Base-by-base conservation (phyloP, 257 asterid species). In the Prunella vulgaris region DNA sequence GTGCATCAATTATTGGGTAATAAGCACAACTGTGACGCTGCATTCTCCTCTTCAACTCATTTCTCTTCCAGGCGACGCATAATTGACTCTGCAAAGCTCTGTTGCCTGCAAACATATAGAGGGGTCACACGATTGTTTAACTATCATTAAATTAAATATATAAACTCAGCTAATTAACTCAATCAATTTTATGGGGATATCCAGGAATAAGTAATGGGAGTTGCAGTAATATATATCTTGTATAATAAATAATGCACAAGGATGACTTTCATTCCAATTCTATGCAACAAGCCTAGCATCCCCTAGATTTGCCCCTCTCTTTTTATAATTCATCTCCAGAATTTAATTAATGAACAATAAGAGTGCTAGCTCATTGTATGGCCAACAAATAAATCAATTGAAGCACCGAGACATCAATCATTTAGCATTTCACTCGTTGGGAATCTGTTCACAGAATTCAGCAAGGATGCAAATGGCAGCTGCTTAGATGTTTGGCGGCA, bases 11-110 rank as follows among this genome's bases (percentile, higher is more conserved):
- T n/a, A n/a, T n/a, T n/a, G n/a, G n/a, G n/a, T n/a, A n/a, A n/a
- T n/a, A n/a, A n/a, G n/a, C n/a, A n/a, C n/a, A n/a, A n/a, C n/a
- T n/a, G n/a, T n/a, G n/a, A n/a, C n/a, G n/a, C n/a, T n/a, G n/a
- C n/a, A n/a, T n/a, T n/a, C n/a, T n/a, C n/a, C n/a, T n/a, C n/a
- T n/a, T n/a, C n/a, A n/a, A n/a, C n/a, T 25, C 28, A 88, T 77
- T 81, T 76, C 82, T 93, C 96, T 71, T 90, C 93, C 58, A 90
- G 79, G 25, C 91, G 83, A 33, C 87, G 87, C 62, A 93, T 84
- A 56, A 90, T 81, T 3, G 89, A 85, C 53, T 90, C 96, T 9
- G 96, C 96, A 70, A 90, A 90, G 82, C 90, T 83, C 72, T 86
- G 89, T 77, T 90, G 97, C 93, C 96, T 87, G 91, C 78, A 84